A percentile compares a stretch with the other conserved stretches of the same genome.
phyloP scores from a whole-genome alignment of 202 grass and related monocot genomes.

The Thinopyrum obtusiflorum region DNA sequence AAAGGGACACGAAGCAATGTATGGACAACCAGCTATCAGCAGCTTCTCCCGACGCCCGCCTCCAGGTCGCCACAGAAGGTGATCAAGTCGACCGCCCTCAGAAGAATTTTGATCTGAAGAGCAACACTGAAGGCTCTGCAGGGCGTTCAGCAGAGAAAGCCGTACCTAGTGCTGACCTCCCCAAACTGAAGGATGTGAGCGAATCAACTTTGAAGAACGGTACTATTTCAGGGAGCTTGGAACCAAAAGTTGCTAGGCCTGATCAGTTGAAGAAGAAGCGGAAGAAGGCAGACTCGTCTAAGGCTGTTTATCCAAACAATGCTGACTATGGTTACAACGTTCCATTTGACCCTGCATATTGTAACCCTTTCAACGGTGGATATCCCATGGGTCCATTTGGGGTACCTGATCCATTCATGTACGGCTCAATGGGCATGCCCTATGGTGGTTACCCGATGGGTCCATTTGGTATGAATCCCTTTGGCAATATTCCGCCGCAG shows the following conservation, averaged over 20 bases:
- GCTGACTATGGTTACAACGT: constrained; percentile 33
- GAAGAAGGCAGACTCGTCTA: constrained; percentile 42
- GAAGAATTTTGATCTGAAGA: constrained; percentile 9
- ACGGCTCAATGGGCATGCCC: constrained; percentile 29
- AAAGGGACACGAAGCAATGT: constrained; percentile 28
- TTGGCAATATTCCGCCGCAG: constrained; percentile 12
- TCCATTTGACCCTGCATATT: constrained; percentile 43
- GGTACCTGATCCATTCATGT: constrained; percentile 49
- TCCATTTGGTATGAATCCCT: constrained; percentile 22
- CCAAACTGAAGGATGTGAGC: constrained; percentile 27
- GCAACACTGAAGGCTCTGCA: constrained; percentile 39
- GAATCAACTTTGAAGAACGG: constrained; percentile 16
- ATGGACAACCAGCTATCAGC: constrained; percentile 14
- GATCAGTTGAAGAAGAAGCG: constrained; percentile 55
- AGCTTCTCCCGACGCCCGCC: constrained; percentile 16
- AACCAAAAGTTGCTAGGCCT: constrained; percentile 3
- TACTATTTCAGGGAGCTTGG: not conserved
- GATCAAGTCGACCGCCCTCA: not conserved
- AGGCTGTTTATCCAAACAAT: constrained; percentile 24
- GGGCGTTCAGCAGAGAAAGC: constrained; percentile 26
- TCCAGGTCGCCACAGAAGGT: constrained; percentile 1
- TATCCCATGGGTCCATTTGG: constrained; percentile 27
- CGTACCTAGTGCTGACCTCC: constrained; percentile 19
- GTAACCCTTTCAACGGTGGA: constrained; percentile 41
- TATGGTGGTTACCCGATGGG: constrained; percentile 43